Evolutionary conservation across 2,329 filamentous ascomycete species (phyloP).

Genomic region (Penicillium sp.): DNA sequence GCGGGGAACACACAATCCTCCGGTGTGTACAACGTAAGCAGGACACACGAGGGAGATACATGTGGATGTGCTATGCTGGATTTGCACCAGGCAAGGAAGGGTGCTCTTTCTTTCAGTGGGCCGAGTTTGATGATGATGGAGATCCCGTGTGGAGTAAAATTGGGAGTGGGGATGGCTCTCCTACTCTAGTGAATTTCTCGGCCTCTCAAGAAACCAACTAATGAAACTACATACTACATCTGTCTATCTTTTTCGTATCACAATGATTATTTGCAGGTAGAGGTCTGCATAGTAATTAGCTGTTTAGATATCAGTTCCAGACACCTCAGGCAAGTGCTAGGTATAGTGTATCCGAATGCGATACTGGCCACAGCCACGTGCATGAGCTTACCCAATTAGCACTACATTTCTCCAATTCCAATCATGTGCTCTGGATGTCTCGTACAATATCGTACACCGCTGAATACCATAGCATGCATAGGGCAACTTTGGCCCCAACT

Average conservation of each 20-base stretch:
- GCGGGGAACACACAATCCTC: constrained; percentile 66
- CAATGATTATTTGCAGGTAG: constrained; percentile 7
- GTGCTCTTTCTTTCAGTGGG: constrained; percentile 82
- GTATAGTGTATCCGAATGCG: too few relatives aligned
- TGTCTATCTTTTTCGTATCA: too few relatives aligned
- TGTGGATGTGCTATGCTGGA: constrained; percentile 88
- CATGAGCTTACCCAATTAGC: too few relatives aligned
- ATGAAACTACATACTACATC: too few relatives aligned
- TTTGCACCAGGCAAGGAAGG: constrained; percentile 47
- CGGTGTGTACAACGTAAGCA: constrained; percentile 77
- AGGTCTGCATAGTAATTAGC: too few relatives aligned
- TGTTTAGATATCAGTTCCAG: too few relatives aligned
- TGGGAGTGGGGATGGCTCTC: constrained; percentile 17
- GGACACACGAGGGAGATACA: constrained; percentile 76
- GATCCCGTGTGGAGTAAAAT: constrained; percentile 63
- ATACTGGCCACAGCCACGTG: too few relatives aligned
- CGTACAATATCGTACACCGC: background rate
- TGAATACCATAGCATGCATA: too few relatives aligned
- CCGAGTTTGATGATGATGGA: constrained; percentile 81
- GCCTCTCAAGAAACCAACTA: constrained; percentile 4
- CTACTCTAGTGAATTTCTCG: constrained; percentile 29
- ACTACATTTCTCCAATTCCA: too few relatives aligned
- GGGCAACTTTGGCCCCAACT: too few relatives aligned
- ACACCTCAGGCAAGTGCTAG: too few relatives aligned
- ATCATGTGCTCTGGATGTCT: too few relatives aligned